These are phyloP conservation scores for Geotrichum europaeum DNA, from an alignment of 1,139 yeast species.

Conservation along the genomic window DNA sequence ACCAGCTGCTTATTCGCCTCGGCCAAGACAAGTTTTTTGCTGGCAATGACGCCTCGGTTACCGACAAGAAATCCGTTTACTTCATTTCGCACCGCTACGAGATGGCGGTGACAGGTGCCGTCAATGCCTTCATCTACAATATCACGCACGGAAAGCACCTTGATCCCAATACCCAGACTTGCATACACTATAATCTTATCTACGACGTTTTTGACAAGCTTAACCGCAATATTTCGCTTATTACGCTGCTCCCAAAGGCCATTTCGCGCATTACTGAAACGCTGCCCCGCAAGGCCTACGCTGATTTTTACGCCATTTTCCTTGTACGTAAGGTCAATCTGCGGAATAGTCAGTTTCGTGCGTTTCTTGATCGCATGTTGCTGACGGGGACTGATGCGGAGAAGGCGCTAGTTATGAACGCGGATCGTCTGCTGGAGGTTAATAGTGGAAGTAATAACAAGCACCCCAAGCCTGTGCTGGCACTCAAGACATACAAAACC, in stretches of 20 bases:
- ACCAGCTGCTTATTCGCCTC: not conserved
- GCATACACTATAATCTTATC: slow-evolving; percentile 19
- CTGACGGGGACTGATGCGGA: slow-evolving; percentile 23
- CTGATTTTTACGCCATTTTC: slow-evolving; percentile 23
- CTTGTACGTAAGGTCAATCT: slow-evolving; percentile 21
- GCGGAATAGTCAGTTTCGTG: slow-evolving; percentile 7
- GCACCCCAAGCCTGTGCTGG: slow-evolving; percentile 3
- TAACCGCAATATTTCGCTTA: slow-evolving; percentile 14
- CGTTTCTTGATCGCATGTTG: slow-evolving; percentile 17
- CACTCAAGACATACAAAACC: slow-evolving; percentile 4
- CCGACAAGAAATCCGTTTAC: not conserved
- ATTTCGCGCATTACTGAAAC: slow-evolving; percentile 18
- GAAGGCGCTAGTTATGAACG: slow-evolving; percentile 19
- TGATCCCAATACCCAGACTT: slow-evolving; percentile 1
- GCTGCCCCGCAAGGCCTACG: slow-evolving; percentile 20
- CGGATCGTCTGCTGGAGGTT: slow-evolving; percentile 19
- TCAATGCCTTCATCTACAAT: not conserved
- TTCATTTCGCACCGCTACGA: not conserved
- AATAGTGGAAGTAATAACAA: slow-evolving; percentile 3
- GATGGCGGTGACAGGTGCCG: not conserved
- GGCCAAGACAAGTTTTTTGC: not conserved
- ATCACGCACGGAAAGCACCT: not conserved
- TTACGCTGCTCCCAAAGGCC: slow-evolving; percentile 20
- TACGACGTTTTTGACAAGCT: slow-evolving; percentile 18
- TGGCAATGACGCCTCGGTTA: slow-evolving; percentile 5